Percentiles rank a stretch among this genome's conserved stretches.
Evolutionary conservation across 257 asterid species (phyloP).

Genomic region (Solanum piurae): DNA sequence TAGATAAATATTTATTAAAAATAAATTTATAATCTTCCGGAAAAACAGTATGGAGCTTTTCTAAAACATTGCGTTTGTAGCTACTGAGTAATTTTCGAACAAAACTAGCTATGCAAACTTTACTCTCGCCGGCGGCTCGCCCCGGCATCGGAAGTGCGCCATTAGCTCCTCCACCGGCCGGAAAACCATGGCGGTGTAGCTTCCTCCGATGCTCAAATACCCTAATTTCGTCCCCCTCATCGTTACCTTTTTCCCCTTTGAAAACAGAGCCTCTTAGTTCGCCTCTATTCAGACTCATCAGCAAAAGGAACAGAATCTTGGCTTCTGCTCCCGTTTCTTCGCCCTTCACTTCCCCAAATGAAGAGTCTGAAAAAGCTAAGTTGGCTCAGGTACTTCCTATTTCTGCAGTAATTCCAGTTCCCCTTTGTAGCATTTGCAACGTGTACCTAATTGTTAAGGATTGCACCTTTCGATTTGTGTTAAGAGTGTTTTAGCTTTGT

Average conservation of each 20-base stretch:
- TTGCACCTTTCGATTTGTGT: background rate
- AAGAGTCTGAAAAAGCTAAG: conserved; percentile 68
- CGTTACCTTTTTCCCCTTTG: conserved; percentile 29
- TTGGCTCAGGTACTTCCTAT: conserved; percentile 67
- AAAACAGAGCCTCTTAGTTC: conserved; percentile 21
- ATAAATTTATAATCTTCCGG: background rate
- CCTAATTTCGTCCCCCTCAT: conserved; percentile 12
- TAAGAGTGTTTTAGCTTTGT: background rate
- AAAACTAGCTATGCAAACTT: conserved; percentile 56
- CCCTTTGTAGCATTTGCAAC: background rate
- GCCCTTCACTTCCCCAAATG: conserved; percentile 37
- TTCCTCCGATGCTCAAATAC: conserved; percentile 6
- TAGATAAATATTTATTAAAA: background rate
- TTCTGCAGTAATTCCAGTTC: background rate
- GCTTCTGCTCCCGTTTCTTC: conserved; percentile 38
- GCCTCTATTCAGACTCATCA: conserved; percentile 19
- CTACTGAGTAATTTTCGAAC: background rate
- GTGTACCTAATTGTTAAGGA: background rate
- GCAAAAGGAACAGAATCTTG: conserved; percentile 11
- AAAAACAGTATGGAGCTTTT: background rate
- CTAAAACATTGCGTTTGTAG: background rate
- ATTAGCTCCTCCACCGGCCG: conserved; percentile 13
- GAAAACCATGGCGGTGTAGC: conserved; percentile 1
- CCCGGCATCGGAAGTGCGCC: conserved; percentile 42
- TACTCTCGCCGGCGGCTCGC: conserved; percentile 65